Base-by-base conservation (phyloP, 1,284 basidiomycete genomes). In the Sporisorium scitamineum region DNA sequence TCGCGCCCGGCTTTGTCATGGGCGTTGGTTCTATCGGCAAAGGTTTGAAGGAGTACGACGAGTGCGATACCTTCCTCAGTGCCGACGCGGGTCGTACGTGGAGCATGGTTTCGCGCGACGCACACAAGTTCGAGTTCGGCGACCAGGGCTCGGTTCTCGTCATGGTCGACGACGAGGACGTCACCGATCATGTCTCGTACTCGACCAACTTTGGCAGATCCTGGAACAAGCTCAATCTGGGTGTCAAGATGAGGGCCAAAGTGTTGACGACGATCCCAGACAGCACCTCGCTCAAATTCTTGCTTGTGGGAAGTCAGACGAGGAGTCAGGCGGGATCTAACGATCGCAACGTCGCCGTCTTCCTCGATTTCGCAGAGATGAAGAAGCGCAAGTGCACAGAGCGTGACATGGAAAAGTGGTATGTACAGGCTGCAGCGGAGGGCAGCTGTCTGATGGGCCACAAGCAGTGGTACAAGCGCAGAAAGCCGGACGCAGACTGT, bases 61-160 rank as follows among this genome's bases (percentile, higher is more conserved):
- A 97, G 39, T 92, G 93, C 83, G 94, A 97, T 81, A 98, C 96
- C 0, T 99, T 95, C 88, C 86, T 98, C 69, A 94, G 92, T 79
- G 93, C 89, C 0, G 94, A 99, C 80, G 95, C 92, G 0, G 96
- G 96, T 2, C 80, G 94, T 8, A 90, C 90, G 0, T 99, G 96
- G 96, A 88, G 82, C 32, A 94, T 94, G 91, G 89, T 92, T 10
- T 88, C 88, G 44, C 88, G 87, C 63, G 91, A 92, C 22, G 93
- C 96, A 0, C 92, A 94, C 86, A 94, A 94, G 86, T 97, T 97
- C 84, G 95, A 97, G 86, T 96, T 98, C 85, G 96, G 96, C 18
- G 96, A 97, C 83, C 89, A 89, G 88, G 84, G 96, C 0, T 92
- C 92, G 74, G 89, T 98, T 34, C 87, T 98, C 34, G 90, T 98